Base-by-base conservation (phyloP, 192 early-diverging fungal species). In the Diversispora epigaea region DNA sequence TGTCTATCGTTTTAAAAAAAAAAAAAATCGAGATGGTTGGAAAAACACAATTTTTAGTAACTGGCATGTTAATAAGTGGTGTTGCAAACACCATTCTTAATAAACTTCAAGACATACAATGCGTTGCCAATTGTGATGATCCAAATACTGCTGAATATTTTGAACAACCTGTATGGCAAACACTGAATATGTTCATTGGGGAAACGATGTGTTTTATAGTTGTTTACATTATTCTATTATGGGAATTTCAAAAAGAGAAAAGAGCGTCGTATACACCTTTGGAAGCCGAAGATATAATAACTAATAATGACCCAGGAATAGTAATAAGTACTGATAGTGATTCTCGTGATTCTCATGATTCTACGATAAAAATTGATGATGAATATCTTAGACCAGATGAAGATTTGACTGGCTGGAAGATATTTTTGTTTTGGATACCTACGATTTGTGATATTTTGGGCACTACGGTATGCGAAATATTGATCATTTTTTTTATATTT, bases 91-190 rank as follows among this genome's bases (percentile, higher is more conserved):
- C 71, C 14, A 49, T 73, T 44, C 12, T 73, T 4, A 73, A 73
- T 52, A 73, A 73, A 73, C 58, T 49, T 22, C 97, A 99, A 84
- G 96, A 98, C 80, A 91, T 91, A 84, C 88, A 92, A 67, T 99
- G 97, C 80, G 91, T 99, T 41, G 84, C 81, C 8, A 92, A 96
- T 85, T 98, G 97, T 77, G 86, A 93, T 14, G 90, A 95, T 71
- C 84, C 86, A 3, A 77, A 76, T 12, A 87, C 91, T 19, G 84
- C 85, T 54, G 78, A 89, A 58, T 85, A 90, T 58, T 99, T 95
- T 87, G 96, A 99, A 80, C 97, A 99, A 82, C 97, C 97, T 14
- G 84, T 96, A n/a, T 95, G 93, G 92, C 96, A 97, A 87, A 98
- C 97, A 25, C 84, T 99, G 63, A 96, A 93, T 71, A 99, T 99